Evolutionary conservation across 352 stramenopile species (phyloP).

Genomic region (Globisporangium cylindrosporum): DNA sequence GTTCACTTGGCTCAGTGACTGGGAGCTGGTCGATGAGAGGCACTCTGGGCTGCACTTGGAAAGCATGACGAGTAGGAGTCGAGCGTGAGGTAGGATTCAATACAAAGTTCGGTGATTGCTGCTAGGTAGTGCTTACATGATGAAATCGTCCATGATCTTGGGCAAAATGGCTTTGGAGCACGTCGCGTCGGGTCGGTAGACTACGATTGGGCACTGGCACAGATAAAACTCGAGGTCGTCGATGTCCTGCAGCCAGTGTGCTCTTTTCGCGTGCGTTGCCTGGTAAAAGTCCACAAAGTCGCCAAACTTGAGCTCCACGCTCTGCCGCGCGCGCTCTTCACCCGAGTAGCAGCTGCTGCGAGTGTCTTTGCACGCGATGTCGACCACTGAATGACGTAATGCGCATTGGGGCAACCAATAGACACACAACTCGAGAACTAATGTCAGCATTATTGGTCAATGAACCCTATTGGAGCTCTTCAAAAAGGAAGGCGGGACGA

Average conservation of each 20-base stretch:
- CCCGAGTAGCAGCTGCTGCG: constrained; percentile 50
- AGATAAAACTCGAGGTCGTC: constrained; percentile 82
- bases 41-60: constrained; percentile 31
- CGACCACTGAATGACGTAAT: constrained; percentile 42
- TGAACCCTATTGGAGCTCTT: neutral
- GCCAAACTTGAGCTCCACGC: constrained; percentile 74
- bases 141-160: constrained; percentile 51
- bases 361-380: constrained; percentile 69
- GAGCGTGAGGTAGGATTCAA: neutral
- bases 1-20: constrained; percentile 76
- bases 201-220: constrained; percentile 74
- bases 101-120: neutral
- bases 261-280: constrained; percentile 28
- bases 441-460: neutral
- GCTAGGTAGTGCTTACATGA: constrained; percentile 35
- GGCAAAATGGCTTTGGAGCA: constrained; percentile 43
- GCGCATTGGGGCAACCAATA: neutral
- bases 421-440: neutral
- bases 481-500: neutral
- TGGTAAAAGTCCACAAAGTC: constrained; percentile 79
- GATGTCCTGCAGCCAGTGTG: constrained; percentile 70
- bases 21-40: constrained; percentile 22
- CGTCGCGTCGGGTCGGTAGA: constrained; percentile 45
- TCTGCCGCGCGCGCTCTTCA: constrained; percentile 57
- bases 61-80: neutral